Evolutionary conservation across 768 basidiomycete species (phyloP).

Genomic region (Boletus fagicola): DNA sequence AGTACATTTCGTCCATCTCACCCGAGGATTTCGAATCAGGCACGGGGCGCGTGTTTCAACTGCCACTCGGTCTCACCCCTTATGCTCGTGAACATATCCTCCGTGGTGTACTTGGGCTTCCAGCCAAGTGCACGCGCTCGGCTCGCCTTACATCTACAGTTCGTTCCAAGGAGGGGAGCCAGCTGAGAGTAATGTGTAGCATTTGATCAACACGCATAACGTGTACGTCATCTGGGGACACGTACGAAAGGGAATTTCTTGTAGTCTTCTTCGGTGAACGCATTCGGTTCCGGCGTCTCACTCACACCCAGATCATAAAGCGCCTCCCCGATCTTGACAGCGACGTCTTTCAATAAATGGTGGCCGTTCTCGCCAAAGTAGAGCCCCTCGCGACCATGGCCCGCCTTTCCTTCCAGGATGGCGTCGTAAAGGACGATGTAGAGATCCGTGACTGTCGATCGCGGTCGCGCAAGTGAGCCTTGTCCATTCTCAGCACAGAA

Average conservation of each 20-base stretch:
- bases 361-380: conserved; percentile 58
- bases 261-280: conserved; percentile 37
- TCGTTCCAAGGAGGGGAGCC: conserved; percentile 18
- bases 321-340: conserved; percentile 40
- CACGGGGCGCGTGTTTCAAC: conserved; percentile 3
- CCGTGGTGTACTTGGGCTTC: conserved; percentile 32
- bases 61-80: conserved; percentile 22
- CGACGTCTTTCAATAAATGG: conserved; percentile 44
- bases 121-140: conserved; percentile 28
- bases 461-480: background rate
- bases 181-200: conserved; percentile 9
- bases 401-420: conserved; percentile 19
- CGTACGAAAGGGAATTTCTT: conserved; percentile 6
- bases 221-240: background rate
- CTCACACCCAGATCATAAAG: conserved; percentile 19
- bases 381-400: conserved; percentile 43
- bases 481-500: background rate
- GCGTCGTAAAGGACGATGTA: conserved; percentile 47
- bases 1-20: background rate
- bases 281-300: conserved; percentile 34
- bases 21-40: background rate
- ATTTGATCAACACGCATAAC: background rate
- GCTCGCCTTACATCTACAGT: conserved; percentile 20
- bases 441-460: conserved; percentile 33
- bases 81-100: conserved; percentile 24